Base-by-base conservation (phyloP, 2,329 filamentous ascomycete genomes). In the Colletotrichum acutatum region DNA sequence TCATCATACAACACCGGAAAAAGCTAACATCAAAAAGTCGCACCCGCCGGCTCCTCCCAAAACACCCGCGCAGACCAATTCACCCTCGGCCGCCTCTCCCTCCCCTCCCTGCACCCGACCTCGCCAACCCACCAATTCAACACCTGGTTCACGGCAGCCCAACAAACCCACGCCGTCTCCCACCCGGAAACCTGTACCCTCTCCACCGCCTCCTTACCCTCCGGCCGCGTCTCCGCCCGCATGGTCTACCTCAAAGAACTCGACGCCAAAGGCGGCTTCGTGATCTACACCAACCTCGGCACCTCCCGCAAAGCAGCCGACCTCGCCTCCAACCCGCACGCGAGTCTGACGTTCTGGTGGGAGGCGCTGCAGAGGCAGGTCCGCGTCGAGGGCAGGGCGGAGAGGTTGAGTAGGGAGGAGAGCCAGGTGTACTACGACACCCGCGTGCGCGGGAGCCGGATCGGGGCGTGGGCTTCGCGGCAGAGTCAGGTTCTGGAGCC, bases 201-300 rank as follows among this genome's bases (percentile, higher is more conserved):
- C 1, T 93, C 95, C 4, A 99, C 97, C 0, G 95, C 95, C 0
- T 86, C 88, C 28, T 88, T 98, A 5, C 96, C 96, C 1, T 93
- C 91, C 0, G 97, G 97, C 74, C 92, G 93, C 59, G 93, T 98
- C 24, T 95, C 91, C 59, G 92, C 94, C 4, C 94, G 97, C 72
- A 89, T 95, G 77, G 95, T 99, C 49, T 99, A 98, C 84, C 89
- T 99, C 76, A 99, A 99, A 84, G 97, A 98, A 86, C 90, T 98
- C 28, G 95, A 98, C 82, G 83, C 86, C 66, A 78, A 83, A 5
- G 83, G 82, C 24, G 95, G 95, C 19, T 99, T 97, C 83, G 95
- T 98, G 56, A 88, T 99, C 61, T 99, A 98, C 87, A 93, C 91
- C 79, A 99, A 99, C 83, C 96, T 95, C 86, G 95, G 91, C 73